phyloP scores from a whole-genome alignment of 805 yeast species.

The Nakazawaea molendinolei region DNA sequence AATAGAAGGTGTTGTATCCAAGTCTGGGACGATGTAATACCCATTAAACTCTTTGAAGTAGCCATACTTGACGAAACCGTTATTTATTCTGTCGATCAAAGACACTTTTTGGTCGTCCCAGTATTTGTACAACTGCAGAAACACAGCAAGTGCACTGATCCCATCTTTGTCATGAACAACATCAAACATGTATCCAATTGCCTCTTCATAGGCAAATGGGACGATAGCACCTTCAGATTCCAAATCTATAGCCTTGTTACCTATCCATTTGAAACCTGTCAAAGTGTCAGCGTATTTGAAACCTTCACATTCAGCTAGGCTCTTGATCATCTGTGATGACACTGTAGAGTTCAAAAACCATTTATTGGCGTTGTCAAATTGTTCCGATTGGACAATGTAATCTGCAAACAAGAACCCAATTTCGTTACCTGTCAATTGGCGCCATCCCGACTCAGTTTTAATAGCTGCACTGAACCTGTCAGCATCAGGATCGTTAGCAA shows the following conservation, averaged over 20 bases:
- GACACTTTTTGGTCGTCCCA: conserved; percentile 37
- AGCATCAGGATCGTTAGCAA: conserved; percentile 97
- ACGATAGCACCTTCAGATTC: conserved; percentile 59
- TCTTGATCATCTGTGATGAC: conserved; percentile 71
- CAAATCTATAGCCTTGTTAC: conserved; percentile 74
- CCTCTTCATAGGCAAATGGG: conserved; percentile 93
- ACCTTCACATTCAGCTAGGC: conserved; percentile 58
- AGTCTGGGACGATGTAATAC: conserved; percentile 62
- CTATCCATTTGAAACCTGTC: conserved; percentile 98
- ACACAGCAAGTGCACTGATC: conserved; percentile 68
- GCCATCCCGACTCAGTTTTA: conserved; percentile 48
- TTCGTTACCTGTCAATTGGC: conserved; percentile 86
- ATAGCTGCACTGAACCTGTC: conserved; percentile 86
- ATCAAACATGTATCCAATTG: conserved; percentile 89
- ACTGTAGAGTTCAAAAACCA: conserved; percentile 88
- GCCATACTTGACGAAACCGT: conserved; percentile 64
- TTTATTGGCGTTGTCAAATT: conserved; percentile 31
- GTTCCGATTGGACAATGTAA: conserved; percentile 32
- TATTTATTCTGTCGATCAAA: conserved; percentile 44
- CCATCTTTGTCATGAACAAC: conserved; percentile 92
- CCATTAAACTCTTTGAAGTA: conserved; percentile 83
- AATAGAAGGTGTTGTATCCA: conserved; percentile 41
- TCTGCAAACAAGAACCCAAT: conserved; percentile 80
- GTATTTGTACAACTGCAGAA: conserved; percentile 57
- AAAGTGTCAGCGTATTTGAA: conserved; percentile 73